A percentile compares a stretch with the other conserved stretches of the same genome.
Evolutionary conservation across 257 asterid genomes (phyloP).

Genomic region (Solanum boliviense): DNA sequence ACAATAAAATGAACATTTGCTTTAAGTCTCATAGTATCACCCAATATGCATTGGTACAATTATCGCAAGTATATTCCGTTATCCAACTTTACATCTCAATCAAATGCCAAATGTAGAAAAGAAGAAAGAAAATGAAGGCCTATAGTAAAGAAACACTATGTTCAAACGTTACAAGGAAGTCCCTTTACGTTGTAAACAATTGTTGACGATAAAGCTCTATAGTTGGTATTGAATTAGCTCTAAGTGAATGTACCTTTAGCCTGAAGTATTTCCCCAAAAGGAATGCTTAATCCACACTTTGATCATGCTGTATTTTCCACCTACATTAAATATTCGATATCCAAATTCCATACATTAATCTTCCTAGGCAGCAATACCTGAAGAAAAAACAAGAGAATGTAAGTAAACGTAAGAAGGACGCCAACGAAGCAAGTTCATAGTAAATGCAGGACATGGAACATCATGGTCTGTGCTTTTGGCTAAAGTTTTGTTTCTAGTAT

Average conservation of each 20-base stretch:
- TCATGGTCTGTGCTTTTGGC: not conserved
- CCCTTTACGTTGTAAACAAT: constrained; percentile 10
- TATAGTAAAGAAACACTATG: constrained; percentile 23
- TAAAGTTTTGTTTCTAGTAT: not conserved
- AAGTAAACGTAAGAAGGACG: not conserved
- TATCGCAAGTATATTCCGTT: constrained; percentile 17
- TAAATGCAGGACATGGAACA: not conserved
- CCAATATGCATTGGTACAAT: constrained; percentile 15
- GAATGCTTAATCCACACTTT: constrained; percentile 15
- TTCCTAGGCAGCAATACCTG: constrained; percentile 73
- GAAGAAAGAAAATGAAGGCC: constrained; percentile 8
- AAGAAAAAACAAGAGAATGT: constrained; percentile 1
- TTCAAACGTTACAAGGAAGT: constrained; percentile 34
- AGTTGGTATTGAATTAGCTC: constrained; percentile 19
- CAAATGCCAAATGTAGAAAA: constrained; percentile 25
- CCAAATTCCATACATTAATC: constrained; percentile 10
- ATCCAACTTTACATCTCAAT: constrained; percentile 32
- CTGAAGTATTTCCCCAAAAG: constrained; percentile 21
- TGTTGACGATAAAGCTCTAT: constrained; percentile 18
- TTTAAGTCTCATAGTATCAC: not conserved
- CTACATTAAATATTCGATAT: constrained; percentile 19
- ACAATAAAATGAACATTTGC: not conserved
- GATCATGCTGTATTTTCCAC: constrained; percentile 22
- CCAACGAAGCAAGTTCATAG: not conserved
- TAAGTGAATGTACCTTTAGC: constrained; percentile 19